Conservation (phyloP, 805 yeast species). For the Spathaspora sp. region DNA sequence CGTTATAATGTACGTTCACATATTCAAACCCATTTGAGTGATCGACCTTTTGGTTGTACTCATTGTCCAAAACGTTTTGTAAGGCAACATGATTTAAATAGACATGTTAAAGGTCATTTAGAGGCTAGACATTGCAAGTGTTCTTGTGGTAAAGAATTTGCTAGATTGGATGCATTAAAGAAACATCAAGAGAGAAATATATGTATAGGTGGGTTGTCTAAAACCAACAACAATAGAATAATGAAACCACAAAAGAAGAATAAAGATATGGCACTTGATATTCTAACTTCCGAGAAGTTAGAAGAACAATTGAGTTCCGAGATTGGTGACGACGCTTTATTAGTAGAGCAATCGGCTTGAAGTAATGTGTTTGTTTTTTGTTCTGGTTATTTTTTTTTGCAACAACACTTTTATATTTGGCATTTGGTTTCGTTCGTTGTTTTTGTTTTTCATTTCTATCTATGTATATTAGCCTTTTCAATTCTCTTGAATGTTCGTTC, state of each 20-base stretch:
- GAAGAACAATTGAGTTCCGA: background rate
- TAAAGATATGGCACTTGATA: background rate
- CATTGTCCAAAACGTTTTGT: slow-evolving; percentile 85
- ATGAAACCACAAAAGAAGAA: slow-evolving; percentile 19
- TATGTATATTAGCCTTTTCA: background rate
- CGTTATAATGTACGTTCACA: slow-evolving; percentile 92
- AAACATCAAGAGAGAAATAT: slow-evolving; percentile 78
- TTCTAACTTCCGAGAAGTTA: slow-evolving; percentile 2
- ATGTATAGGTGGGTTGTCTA: slow-evolving; percentile 63
- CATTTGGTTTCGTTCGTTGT: background rate
- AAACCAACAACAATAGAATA: slow-evolving; percentile 10
- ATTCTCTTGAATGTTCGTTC: background rate
- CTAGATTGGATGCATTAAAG: slow-evolving; percentile 83
- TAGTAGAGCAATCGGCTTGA: background rate
- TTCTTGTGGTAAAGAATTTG: slow-evolving; percentile 92
- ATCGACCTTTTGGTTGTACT: slow-evolving; percentile 83
- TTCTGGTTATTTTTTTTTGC: background rate
- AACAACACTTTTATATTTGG: background rate
- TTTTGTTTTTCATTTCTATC: background rate
- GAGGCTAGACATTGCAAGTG: slow-evolving; percentile 66
- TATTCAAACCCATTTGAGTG: slow-evolving; percentile 93
- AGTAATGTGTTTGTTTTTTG: background rate
- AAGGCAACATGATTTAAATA: slow-evolving; percentile 87
- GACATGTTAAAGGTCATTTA: slow-evolving; percentile 86
- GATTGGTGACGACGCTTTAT: background rate